Evolutionary conservation across 768 basidiomycete genomes (phyloP).

Genomic region (Coprinopsis sp.): DNA sequence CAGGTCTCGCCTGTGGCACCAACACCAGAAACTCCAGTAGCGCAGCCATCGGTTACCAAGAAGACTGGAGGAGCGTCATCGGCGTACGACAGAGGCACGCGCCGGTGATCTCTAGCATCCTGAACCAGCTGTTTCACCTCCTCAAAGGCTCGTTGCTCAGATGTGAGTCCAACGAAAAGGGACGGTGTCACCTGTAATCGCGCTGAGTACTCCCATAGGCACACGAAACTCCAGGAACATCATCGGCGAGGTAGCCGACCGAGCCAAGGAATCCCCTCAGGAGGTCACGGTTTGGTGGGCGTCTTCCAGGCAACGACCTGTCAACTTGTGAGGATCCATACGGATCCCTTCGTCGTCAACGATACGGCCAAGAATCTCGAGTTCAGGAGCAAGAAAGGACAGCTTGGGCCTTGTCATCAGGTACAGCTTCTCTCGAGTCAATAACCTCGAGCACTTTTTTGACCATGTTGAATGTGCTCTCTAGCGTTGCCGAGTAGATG

Average conservation of each 20-base stretch:
- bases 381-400: slow-evolving; percentile 10
- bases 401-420: slow-evolving; percentile 12
- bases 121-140: slow-evolving; percentile 22
- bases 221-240: slow-evolving; percentile 20
- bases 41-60: slow-evolving; percentile 26
- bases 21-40: slow-evolving; percentile 24
- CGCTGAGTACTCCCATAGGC: slow-evolving; percentile 25
- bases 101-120: slow-evolving; percentile 12
- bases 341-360: slow-evolving; percentile 28
- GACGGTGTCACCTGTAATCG: slow-evolving; percentile 11
- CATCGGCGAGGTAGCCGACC: slow-evolving; percentile 16
- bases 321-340: slow-evolving; percentile 36
- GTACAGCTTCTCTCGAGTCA: slow-evolving; percentile 23
- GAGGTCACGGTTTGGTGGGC: slow-evolving; percentile 15
- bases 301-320: slow-evolving; percentile 20
- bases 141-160: slow-evolving; percentile 25
- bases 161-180: slow-evolving; percentile 19
- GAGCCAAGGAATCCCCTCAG: slow-evolving; percentile 8
- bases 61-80: slow-evolving; percentile 15
- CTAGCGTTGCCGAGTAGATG: slow-evolving; percentile 19
- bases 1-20: slow-evolving; percentile 24
- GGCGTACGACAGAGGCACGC: slow-evolving; percentile 18
- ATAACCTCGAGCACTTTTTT: slow-evolving; percentile 17
- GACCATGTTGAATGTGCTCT: slow-evolving; percentile 27
- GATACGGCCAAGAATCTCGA: slow-evolving; percentile 31